phyloP scores from a whole-genome alignment of 176 grass and related monocot species.

The Dendrocalamus sinicus region DNA sequence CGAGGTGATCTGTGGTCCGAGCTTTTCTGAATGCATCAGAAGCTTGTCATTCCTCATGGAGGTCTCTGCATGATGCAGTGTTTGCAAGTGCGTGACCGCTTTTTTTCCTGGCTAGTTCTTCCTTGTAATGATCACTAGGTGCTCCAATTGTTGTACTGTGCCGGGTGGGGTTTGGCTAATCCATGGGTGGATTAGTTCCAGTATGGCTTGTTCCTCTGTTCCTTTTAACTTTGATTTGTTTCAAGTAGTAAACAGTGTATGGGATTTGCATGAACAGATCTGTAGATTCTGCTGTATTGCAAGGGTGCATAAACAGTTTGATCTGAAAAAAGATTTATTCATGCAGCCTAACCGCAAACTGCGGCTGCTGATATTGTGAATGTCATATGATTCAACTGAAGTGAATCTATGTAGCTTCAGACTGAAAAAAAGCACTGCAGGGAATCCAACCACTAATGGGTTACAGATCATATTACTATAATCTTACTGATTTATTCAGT shows the following conservation, averaged over 20 bases:
- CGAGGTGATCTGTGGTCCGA: neutral
- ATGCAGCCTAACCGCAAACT: neutral
- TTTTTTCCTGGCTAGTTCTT: neutral
- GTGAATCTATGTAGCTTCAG: neutral
- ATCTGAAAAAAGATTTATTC: neutral
- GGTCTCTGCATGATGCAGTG: constrained; percentile 36
- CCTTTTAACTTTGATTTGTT: neutral
- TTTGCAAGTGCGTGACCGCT: constrained; percentile 40
- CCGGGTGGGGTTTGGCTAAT: constrained; percentile 28
- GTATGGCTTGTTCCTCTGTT: neutral
- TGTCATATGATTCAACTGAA: neutral
- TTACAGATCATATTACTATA: neutral
- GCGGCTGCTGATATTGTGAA: neutral
- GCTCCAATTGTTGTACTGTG: neutral
- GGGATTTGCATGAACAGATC: constrained; percentile 2
- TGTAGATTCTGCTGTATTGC: constrained; percentile 6
- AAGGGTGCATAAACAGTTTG: neutral
- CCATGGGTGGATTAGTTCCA: constrained; percentile 44
- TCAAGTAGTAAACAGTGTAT: constrained; percentile 11
- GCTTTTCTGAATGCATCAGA: constrained; percentile 29
- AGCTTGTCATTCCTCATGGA: constrained; percentile 18
- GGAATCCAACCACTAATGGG: neutral
- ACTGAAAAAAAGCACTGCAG: neutral
- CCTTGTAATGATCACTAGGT: constrained; percentile 36
- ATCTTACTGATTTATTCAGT: neutral